Evolutionary conservation across 2,329 filamentous ascomycete genomes (phyloP), one percentile per base, ranked within the genome.

Genomic region (Colletotrichum limetticola): DNA sequence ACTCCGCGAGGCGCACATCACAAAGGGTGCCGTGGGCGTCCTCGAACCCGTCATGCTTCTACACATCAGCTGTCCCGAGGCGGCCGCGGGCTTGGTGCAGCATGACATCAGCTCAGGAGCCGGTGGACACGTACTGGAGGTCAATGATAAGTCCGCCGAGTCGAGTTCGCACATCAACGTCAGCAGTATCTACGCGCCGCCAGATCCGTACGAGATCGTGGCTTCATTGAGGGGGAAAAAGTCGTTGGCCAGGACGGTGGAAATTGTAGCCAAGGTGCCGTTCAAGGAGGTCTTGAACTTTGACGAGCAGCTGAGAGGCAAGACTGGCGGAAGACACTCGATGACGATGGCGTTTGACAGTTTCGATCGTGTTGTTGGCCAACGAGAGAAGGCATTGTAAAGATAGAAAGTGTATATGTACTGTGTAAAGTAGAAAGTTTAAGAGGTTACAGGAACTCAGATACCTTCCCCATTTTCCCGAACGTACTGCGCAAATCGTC

Each of bases 201-300:
- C 92, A 0, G 96, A 98, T 80, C 95, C 95, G 1, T 98, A 91
- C 77, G 89, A 91, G 64, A 87, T 87, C 56, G 83, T 89, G 60
- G 87, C 88, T 30, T 96, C 85, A 80, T 85, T 84, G 77, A 86
- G 84, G 56, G 85, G 86, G 53, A 87, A 87, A 79, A 87, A 85
- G 77, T 86, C 83, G 49, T 84, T 82, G 42, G 82, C 84, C 68
- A 84, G 86, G 58, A 86, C 85, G 84, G 85, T 88, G 71, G 88
- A 92, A 62, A 94, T 99, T 76, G 91, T 93, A 12, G 97, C 95
- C 26, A 91, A 94, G 78, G 96, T 98, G 32, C 97, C 97, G 37
- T 87, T 98, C 78, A 97, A 97, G 83, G 96, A 98, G 83, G 98
- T 98, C 94, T 92, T 98, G 46, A 94, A 96, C 55, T 99, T 98